Percentiles rank a stretch among this genome's conserved stretches.
These are phyloP conservation scores for Parachaetomium inaequale DNA, from an alignment of 495 filamentous ascomycete species.

Conservation along the genomic window DNA sequence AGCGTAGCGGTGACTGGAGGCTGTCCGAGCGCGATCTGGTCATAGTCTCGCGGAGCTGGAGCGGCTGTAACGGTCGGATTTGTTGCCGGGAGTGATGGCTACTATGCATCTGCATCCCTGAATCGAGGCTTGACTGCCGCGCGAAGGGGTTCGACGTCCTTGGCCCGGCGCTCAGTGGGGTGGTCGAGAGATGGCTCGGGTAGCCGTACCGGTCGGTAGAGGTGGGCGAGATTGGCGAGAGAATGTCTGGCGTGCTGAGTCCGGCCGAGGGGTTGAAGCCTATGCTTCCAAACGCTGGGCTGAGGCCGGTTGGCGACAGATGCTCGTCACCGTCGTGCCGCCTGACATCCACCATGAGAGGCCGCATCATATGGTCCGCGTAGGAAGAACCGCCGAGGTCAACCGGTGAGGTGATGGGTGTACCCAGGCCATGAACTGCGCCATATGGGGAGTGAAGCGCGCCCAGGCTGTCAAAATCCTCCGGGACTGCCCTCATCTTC, in stretches of 20 bases:
- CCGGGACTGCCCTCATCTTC: constrained; percentile 85
- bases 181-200: constrained; percentile 45
- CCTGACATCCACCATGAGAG: constrained; percentile 59
- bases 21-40: constrained; percentile 57
- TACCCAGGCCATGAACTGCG: constrained; percentile 52
- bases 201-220: constrained; percentile 53
- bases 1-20: constrained; percentile 55
- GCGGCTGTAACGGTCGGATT: constrained; percentile 51
- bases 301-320: constrained; percentile 59
- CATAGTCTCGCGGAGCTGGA: constrained; percentile 58
- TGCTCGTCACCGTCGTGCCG: constrained; percentile 55
- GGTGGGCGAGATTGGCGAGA: constrained; percentile 51
- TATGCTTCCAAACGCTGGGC: constrained; percentile 58
- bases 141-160: constrained; percentile 56
- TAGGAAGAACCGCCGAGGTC: constrained; percentile 49
- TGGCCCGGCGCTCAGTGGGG: constrained; percentile 45
- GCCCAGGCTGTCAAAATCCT: constrained; percentile 89
- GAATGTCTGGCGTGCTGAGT: constrained; percentile 48
- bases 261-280: constrained; percentile 51
- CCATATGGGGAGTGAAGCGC: constrained; percentile 76
- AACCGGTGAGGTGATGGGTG: constrained; percentile 56
- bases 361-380: constrained; percentile 54
- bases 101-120: constrained; percentile 46
- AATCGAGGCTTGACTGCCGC: constrained; percentile 47
- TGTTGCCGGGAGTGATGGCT: constrained; percentile 40